Evolutionary conservation across 139 green algal genomes (phyloP), one percentile per base, ranked within the genome.

Genomic region (Picochlorum sp.): DNA sequence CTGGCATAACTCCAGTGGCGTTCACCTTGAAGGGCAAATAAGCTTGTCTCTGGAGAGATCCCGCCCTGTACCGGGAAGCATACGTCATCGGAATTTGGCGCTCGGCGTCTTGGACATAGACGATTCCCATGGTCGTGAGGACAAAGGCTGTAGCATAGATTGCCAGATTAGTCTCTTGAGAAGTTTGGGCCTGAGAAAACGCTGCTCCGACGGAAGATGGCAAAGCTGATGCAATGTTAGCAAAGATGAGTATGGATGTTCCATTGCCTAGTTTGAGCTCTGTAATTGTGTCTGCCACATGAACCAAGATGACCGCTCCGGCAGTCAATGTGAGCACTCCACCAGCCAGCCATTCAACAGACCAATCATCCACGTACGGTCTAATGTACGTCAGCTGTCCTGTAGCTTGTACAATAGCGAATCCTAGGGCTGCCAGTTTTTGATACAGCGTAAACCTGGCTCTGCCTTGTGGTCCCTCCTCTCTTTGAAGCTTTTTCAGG

Each of bases 21-120:
- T 94, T 94, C n/a, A 91, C 76, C 79, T 98, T 98, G 83, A 99
- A 97, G 25, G 93, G 93, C 67, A 99, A 80, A 79, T 98, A 99
- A 10, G 77, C 82, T 65, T 88, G 81, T 16, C 74, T 68, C 64
- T 54, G 55, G 9, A 97, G 75, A 31, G 77, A 78, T 41, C 81
- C 79, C 3, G 73, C 76, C 25, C 75, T 55, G 65, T 89, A 91
- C 32, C 82, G 68, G 29, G 37, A 74, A 29, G 83, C 85, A 63
- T 99, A 99, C 73, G 96, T 96, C 76, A 99, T 90, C 16, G 93
- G 93, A 67, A 99, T 98, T 64, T 90, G 82, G 8, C 93, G 67
- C 86, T 99, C 93, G 4, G 93, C 91, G 54, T 94, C 86, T 56
- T 93, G 89, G 33, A 99, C 93, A 56, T 97, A 99, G 62, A 99